Evolutionary conservation across 1,284 basidiomycete genomes (phyloP).

Genomic region (Puccinia horiana): DNA sequence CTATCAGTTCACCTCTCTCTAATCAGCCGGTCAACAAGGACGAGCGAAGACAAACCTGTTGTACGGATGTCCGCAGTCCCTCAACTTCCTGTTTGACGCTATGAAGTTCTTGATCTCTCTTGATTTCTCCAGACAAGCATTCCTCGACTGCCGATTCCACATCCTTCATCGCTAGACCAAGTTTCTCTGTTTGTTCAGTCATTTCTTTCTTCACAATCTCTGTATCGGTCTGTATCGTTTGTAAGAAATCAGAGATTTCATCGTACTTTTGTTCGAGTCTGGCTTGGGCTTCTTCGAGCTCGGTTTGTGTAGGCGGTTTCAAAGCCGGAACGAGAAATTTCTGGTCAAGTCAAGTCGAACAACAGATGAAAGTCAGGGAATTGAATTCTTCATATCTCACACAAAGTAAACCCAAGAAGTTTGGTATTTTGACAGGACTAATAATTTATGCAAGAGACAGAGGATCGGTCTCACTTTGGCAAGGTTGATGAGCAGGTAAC

Average conservation of each 20-base stretch:
- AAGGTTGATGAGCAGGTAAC: constrained; percentile 40
- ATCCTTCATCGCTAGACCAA: constrained; percentile 34
- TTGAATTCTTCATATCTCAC: neutral
- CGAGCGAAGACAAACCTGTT: constrained; percentile 19
- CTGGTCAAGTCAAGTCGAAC: neutral
- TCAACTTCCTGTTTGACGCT: constrained; percentile 29
- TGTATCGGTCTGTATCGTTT: constrained; percentile 26
- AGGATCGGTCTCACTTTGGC: constrained; percentile 13
- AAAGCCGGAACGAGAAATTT: constrained; percentile 38
- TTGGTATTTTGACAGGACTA: neutral
- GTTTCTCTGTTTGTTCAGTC: constrained; percentile 15
- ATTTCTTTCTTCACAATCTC: constrained; percentile 31
- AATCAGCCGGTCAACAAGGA: neutral
- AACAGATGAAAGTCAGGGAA: neutral
- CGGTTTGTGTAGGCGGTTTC: constrained; percentile 38
- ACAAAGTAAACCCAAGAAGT: too few relatives aligned
- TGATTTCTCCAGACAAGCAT: constrained; percentile 30
- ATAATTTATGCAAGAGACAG: neutral
- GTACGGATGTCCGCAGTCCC: constrained; percentile 9
- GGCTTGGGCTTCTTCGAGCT: constrained; percentile 42
- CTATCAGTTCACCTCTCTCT: neutral
- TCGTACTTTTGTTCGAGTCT: constrained; percentile 43
- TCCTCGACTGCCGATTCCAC: constrained; percentile 33
- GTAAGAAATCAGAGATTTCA: constrained; percentile 16
- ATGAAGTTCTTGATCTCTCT: constrained; percentile 36